Base-by-base conservation (phyloP, 495 filamentous ascomycete genomes). In the Hypoxylon crocopeplum region DNA sequence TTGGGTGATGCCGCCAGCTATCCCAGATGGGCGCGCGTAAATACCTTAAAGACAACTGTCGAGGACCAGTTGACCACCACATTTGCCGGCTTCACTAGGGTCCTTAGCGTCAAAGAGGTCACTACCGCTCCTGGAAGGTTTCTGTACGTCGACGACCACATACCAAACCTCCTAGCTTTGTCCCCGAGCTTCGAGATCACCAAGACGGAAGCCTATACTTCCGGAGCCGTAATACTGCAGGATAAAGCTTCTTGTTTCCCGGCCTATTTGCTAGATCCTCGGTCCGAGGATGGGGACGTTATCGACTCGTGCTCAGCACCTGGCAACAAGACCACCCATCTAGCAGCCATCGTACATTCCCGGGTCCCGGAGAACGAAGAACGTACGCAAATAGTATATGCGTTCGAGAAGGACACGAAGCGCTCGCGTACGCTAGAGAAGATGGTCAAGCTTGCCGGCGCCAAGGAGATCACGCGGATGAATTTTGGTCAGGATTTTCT, bases 181-280 rank as follows among this genome's bases (percentile, higher is more conserved):
- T 85, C 93, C 2, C 84, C 86, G 5, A 75, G 75, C 13, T 64
- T 73, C 40, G 89, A 96, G 53, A 77, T 96, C 45, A 84, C 84
- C 7, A 84, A 82, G 25, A 85, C 83, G 0, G 61, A 81, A 7
- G 89, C 91, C 1, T 97, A 97, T 69, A 81, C 75, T 19, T 74
- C 79, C 2, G 94, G 94, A 1, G 74, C 84, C 38, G 82, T 98
- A 48, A 96, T 97, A 33, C 68, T 98, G 30, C 94, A 98, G 72
- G 95, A 98, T 69, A 97, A 96, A 68, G 95, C 94, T 1, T 96
- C 91, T 0, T 98, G 94, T 63, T 97, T 98, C 62, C 93, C 94
- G 3, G 94, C 93, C 0, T 90, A 91, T 67, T 76, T 98, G 0
- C 74, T 97, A 0, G 84, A 92, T 46, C 82, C 85, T 3, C 66